A percentile compares a stretch with the other conserved stretches of the same genome.
Evolutionary conservation across 345 rosid species (phyloP).

Genomic region (Tarenaya hassleriana): DNA sequence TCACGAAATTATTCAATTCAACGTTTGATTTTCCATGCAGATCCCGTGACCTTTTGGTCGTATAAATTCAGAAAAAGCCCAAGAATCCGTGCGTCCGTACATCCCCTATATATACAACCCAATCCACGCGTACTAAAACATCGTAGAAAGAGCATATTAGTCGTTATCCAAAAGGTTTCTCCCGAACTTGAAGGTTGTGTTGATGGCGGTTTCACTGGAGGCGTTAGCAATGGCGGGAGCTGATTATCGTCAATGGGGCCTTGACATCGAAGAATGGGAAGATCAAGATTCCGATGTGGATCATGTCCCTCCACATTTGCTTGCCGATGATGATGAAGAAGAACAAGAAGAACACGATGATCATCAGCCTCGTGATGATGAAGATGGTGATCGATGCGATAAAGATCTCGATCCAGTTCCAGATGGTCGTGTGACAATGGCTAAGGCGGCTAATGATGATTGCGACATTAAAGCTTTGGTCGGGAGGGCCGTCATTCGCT

Average conservation of each 20-base stretch:
- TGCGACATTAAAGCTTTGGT: conserved; percentile 13
- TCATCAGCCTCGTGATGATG: background rate
- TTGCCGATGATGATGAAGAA: conserved; percentile 13
- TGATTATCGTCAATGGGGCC: conserved; percentile 31
- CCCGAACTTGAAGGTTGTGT: background rate
- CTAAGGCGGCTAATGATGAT: conserved; percentile 6
- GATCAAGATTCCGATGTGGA: conserved; percentile 14
- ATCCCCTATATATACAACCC: conserved; percentile 17
- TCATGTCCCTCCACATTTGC: conserved; percentile 27
- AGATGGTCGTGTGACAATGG: background rate
- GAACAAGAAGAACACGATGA: conserved; percentile 17
- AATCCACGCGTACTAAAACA: conserved; percentile 14
- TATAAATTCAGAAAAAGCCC: background rate
- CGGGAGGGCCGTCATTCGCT: conserved; percentile 7
- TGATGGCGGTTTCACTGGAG: conserved; percentile 30
- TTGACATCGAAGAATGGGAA: conserved; percentile 34
- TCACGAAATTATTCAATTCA: conserved; percentile 16
- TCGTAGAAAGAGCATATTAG: no score
- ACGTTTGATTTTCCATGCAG: conserved; percentile 17
- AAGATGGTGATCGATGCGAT: background rate
- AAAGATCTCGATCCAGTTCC: background rate
- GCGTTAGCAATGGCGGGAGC: conserved; percentile 46
- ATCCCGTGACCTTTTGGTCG: conserved; percentile 22
- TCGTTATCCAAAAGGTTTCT: conserved; percentile 4
- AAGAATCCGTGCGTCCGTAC: conserved; percentile 3